Percentiles rank a stretch among this genome's conserved stretches.
Conservation (phyloP, 495 filamentous ascomycete species). For the Daldinia loculata region DNA sequence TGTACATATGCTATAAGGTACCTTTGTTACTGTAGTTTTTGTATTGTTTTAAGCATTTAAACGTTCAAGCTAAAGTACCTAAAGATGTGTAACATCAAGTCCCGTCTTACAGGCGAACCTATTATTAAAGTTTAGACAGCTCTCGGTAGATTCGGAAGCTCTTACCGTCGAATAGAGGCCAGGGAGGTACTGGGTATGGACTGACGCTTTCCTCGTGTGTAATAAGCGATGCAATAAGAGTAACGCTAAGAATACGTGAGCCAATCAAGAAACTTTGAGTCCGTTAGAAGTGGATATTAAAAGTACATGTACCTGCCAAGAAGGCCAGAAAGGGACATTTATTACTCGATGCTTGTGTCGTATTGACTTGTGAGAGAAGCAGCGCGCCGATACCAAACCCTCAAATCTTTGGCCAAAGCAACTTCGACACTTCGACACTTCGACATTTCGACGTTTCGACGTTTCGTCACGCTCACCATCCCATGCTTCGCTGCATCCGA, state of each 20-base stretch:
- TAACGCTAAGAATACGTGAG: slow-evolving; percentile 10
- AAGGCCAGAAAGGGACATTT: slow-evolving; percentile 31
- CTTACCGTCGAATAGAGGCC: slow-evolving; percentile 19
- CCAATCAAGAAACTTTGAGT: slow-evolving; percentile 9
- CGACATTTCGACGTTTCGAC: background rate
- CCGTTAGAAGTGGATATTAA: background rate
- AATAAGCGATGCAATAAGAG: slow-evolving; percentile 11
- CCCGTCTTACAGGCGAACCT: background rate
- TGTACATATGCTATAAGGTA: no score
- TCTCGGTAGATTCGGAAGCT: slow-evolving; percentile 35
- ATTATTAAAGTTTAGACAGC: slow-evolving; percentile 21
- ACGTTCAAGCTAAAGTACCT: background rate
- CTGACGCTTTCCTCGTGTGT: slow-evolving; percentile 2
- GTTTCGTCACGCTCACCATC: background rate
- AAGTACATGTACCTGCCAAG: slow-evolving; percentile 40
- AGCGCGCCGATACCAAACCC: slow-evolving; percentile 36
- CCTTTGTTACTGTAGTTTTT: no score
- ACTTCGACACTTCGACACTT: slow-evolving; percentile 13
- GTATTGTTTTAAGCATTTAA: background rate
- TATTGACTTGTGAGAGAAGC: slow-evolving; percentile 6
- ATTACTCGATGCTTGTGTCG: slow-evolving; percentile 3
- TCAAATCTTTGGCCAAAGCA: slow-evolving; percentile 31
- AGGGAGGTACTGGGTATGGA: slow-evolving; percentile 9
- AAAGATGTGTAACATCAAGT: background rate
- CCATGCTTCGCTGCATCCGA: slow-evolving; percentile 21